Base-by-base conservation (phyloP, 192 early-diverging fungal species). In the Backusella macrospora region DNA sequence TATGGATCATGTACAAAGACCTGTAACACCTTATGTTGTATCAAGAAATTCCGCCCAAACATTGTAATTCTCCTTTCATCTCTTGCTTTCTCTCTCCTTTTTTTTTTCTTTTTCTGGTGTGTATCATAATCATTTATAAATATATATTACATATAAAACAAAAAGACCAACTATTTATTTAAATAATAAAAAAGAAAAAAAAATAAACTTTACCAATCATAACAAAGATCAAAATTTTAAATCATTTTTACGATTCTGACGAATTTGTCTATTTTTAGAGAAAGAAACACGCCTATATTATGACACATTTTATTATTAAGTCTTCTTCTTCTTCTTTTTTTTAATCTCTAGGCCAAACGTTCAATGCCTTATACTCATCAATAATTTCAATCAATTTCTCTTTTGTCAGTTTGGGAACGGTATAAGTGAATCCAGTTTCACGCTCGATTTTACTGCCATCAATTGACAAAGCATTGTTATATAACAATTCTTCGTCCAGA, bases 401-500 rank as follows among this genome's bases (percentile, higher is more conserved):
- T 43, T 90, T 81, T 4, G 91, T 94, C 68, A 97, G 65, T 37
- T 86, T 67, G 14, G 90, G 90, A 65, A 91, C 73, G 21, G 71
- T 69, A 82, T 98, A 98, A 4, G 52, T 78, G 71, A 96, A 91
- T 0, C 91, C 93, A 0, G 90, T 87, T 21, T 79, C 81, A 16
- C 70, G 80, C 37, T 87, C 87, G 76, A 98, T 97, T 80, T 89
- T 90, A 16, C 87, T 86, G 14, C 96, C 96, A 73, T 97, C 91
- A n/a, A 96, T 78, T 37, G 87, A 91, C 16, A 97, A 71, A 3
- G 94, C 88, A 69, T 95, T 93, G 81, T 96, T 95, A 64, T 90
- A 90, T 23, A 96, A 86, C 34, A 97, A 84, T 81, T 98, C 97
- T 71, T 94, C 88, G 80, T 98, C 97, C 37, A 98, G 71, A 76